Evolutionary conservation across 306 rosid species (phyloP).

Genomic region (Geum urbanum): DNA sequence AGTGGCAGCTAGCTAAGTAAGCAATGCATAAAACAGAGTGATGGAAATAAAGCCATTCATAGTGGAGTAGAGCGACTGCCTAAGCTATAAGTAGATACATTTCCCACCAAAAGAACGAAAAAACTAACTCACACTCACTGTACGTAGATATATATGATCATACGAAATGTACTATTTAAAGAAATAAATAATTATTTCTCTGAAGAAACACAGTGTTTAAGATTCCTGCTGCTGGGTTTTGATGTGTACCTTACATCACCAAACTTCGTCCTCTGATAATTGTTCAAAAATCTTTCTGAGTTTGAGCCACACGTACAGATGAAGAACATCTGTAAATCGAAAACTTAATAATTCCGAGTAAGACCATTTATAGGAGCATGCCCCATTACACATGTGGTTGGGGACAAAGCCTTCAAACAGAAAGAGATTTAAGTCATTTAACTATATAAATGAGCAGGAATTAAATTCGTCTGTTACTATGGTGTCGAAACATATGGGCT

Average conservation of each 20-base stretch:
- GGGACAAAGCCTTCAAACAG: neutral
- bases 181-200: neutral
- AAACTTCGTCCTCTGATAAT: neutral
- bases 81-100: too few species aligned
- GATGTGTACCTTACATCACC: neutral
- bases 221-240: conserved; percentile 1
- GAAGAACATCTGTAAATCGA: neutral
- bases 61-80: too few species aligned
- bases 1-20: too few species aligned
- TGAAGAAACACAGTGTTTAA: neutral
- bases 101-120: too few species aligned
- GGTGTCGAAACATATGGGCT: neutral
- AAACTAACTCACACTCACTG: too few species aligned
- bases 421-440: neutral
- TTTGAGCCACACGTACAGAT: neutral
- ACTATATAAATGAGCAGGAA: neutral
- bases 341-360: neutral
- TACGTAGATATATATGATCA: neutral
- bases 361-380: neutral
- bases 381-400: conserved; percentile 9
- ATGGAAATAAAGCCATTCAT: too few species aligned
- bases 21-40: too few species aligned
- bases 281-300: neutral
- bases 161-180: neutral
- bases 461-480: neutral